These are phyloP conservation scores for Cytauxzoon felis DNA, from an alignment of 169 alveolate genomes.

Conservation along the genomic window DNA sequence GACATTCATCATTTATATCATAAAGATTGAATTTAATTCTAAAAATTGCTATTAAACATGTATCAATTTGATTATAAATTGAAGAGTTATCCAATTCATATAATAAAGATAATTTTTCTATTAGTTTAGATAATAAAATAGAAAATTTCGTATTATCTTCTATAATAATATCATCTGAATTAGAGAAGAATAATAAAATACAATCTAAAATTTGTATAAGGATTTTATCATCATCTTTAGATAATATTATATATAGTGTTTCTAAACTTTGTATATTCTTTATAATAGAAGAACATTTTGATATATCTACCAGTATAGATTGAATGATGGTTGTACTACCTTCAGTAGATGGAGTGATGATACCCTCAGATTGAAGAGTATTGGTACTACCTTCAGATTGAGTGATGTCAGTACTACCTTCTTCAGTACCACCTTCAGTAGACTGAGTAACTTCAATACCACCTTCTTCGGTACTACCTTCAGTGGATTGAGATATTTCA, in stretches of 20 bases:
- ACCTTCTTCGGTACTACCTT: too few relatives aligned
- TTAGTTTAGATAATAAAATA: background rate
- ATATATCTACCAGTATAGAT: background rate
- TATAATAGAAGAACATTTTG: constrained; percentile 3
- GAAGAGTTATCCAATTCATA: constrained; percentile 24
- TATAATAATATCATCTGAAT: background rate
- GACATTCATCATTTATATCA: constrained; percentile 27
- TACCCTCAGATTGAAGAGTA: too few relatives aligned
- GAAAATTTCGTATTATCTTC: constrained; percentile 7
- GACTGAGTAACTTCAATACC: too few relatives aligned
- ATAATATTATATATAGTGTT: constrained; percentile 6
- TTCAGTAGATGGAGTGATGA: too few relatives aligned
- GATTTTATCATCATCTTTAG: background rate
- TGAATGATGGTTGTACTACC: too few relatives aligned
- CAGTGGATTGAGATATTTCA: too few relatives aligned
- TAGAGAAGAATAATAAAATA: constrained; percentile 22
- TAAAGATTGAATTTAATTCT: constrained; percentile 1
- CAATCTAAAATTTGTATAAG: constrained; percentile 1
- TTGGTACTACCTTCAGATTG: too few relatives aligned
- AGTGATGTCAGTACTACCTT: too few relatives aligned
- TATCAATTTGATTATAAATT: constrained; percentile 14
- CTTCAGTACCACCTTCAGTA: too few relatives aligned
- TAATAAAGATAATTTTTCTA: constrained; percentile 10
- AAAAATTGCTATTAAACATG: constrained; percentile 37
- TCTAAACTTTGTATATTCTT: constrained; percentile 12